These are phyloP conservation scores for Punica granatum DNA, from an alignment of 345 rosid species.

Conservation along the genomic window DNA sequence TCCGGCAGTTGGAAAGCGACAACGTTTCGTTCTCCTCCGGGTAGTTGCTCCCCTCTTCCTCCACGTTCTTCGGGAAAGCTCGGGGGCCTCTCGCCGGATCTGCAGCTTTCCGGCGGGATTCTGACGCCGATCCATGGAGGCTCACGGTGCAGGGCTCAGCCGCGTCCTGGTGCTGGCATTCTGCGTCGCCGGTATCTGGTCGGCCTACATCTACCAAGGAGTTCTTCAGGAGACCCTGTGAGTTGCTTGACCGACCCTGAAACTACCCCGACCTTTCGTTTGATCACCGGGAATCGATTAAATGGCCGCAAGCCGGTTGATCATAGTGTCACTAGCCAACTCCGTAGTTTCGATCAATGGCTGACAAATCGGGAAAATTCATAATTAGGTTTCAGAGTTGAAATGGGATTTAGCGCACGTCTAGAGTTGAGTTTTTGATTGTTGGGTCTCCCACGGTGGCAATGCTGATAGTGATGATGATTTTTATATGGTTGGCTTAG, in stretches of 20 bases:
- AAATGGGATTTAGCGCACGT: not conserved
- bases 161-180: slow-evolving; percentile 59
- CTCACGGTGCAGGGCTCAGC: slow-evolving; percentile 63
- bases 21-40: slow-evolving; percentile 1
- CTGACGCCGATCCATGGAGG: slow-evolving; percentile 40
- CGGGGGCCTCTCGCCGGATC: slow-evolving; percentile 6
- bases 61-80: not conserved
- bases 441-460: not conserved
- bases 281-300: not conserved
- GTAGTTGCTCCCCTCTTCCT: not conserved
- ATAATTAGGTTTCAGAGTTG: not conserved
- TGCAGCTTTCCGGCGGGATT: not conserved
- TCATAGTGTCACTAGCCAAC: not conserved
- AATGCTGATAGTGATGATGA: not conserved
- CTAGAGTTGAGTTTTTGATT: no score
- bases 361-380: no score
- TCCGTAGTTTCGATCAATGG: not conserved
- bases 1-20: not conserved
- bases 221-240: slow-evolving; percentile 91
- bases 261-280: not conserved
- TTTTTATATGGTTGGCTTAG: slow-evolving; percentile 22
- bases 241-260: slow-evolving; percentile 18
- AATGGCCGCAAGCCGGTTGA: not conserved
- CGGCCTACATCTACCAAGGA: slow-evolving; percentile 96
- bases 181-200: slow-evolving; percentile 95